Base-by-base conservation (phyloP, 495 filamentous ascomycete species). In the Penicillium longicatenatum region DNA sequence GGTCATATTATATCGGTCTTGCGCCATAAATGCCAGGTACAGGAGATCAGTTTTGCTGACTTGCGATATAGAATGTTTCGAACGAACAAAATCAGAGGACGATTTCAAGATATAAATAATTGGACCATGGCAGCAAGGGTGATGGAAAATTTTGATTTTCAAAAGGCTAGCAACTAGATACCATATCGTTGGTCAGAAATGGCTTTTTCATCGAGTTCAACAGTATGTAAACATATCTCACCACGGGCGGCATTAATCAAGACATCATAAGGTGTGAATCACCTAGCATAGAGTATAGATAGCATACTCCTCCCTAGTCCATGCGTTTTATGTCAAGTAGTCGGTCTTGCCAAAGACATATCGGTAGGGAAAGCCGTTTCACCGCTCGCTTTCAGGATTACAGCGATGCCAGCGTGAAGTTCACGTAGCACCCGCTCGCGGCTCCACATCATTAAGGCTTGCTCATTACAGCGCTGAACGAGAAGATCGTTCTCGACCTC, bases 381-480 rank as follows among this genome's bases (percentile, higher is more conserved):
- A 39, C 35, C 35, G n/a, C 35, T 39, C 35, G 35, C 35, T n/a
- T 39, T 39, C 35, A 39, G 35, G 35, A 39, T 14, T 39, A 11
- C 14, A 16, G 35, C 35, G 35, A 39, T 39, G 1, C 35, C 35
- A 3, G 35, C 14, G 35, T 39, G 16, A 39, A 39, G 35, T 39
- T 39, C 35, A 39, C 16, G 35, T n/a, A 39, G 35, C 35, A 39
- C 35, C 35, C 49, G 30, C 30, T 35, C 49, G 16, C 49, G 49
- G 31, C 33, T 33, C 49, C 49, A 51, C n/a, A 51, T 17, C 33
- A 39, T 6, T 24, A 51, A 22, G 17, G 30, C 19, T 39, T 51
- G 49, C 30, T 37, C 49, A 51, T 51, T 51, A 16, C 49, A 51
- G 33, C 49, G 49, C 49, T 51, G 31, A 10, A 37, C 30, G 30